phyloP scores from a whole-genome alignment of 176 grass and related monocot genomes.

The Musa acuminata region DNA sequence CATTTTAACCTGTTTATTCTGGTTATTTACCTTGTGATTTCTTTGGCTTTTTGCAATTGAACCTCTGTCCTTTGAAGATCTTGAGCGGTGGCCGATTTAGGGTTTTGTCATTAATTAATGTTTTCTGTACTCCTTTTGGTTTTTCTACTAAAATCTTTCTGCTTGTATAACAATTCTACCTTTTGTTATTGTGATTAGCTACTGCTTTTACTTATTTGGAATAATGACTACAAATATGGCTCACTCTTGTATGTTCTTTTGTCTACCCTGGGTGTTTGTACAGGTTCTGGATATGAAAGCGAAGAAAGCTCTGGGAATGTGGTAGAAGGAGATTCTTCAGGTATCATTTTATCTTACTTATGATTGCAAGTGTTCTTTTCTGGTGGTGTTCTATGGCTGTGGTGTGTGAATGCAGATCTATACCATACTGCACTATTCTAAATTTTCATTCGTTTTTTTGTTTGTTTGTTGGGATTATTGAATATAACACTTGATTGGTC shows the following conservation, averaged over 20 bases:
- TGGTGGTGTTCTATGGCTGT: not conserved
- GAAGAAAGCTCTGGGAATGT: slow-evolving; percentile 71
- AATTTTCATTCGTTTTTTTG: too few species aligned
- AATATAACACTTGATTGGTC: too few species aligned
- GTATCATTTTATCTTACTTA: slow-evolving; percentile 31
- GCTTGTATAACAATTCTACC: not conserved
- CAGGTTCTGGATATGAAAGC: slow-evolving; percentile 81
- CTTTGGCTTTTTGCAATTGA: too few species aligned
- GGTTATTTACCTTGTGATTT: too few species aligned
- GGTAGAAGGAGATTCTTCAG: slow-evolving; percentile 43
- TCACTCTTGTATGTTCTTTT: slow-evolving; percentile 6
- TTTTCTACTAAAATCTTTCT: not conserved
- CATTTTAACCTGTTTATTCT: too few species aligned
- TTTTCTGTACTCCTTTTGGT: not conserved
- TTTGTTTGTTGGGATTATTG: too few species aligned
- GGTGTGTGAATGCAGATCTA: not conserved
- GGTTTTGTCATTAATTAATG: too few species aligned
- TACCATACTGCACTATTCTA: too few species aligned
- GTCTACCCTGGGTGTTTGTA: not conserved
- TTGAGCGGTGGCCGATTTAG: too few species aligned
- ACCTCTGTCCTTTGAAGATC: too few species aligned
- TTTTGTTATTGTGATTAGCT: not conserved
- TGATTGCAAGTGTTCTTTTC: not conserved
- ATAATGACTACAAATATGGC: not conserved
- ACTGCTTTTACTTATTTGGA: not conserved